Conservation (phyloP, 495 filamentous ascomycete species). For the Astrocystis sublimbata region DNA sequence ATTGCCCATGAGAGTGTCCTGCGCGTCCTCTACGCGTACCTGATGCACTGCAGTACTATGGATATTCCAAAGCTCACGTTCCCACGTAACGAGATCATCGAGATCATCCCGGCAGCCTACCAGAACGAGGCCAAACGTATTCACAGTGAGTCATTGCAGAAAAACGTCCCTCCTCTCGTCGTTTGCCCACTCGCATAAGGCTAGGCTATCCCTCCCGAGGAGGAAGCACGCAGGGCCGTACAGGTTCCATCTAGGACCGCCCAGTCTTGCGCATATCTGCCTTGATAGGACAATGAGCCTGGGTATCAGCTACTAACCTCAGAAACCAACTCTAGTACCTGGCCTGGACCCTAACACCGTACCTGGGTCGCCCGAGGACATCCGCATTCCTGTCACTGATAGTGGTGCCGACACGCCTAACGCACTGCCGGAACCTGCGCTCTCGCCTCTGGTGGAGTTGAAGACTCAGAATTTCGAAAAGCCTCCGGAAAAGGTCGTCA, state of each 20-base stretch:
- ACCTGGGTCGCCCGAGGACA: constrained; percentile 77
- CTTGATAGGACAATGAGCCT: too few species aligned
- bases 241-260: neutral
- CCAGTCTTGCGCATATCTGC: neutral
- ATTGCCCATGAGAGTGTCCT: constrained; percentile 97
- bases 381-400: constrained; percentile 74
- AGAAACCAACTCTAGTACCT: constrained; percentile 29
- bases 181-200: neutral
- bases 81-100: constrained; percentile 94
- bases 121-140: constrained; percentile 93
- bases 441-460: constrained; percentile 38
- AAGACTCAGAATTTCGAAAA: constrained; percentile 23
- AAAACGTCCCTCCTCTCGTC: neutral
- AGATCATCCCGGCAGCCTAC: constrained; percentile 97
- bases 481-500: constrained; percentile 48
- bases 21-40: constrained; percentile 93
- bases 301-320: neutral
- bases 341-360: constrained; percentile 49
- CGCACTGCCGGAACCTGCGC: constrained; percentile 29
- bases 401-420: constrained; percentile 19
- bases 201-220: too few species aligned
- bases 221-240: neutral
- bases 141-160: constrained; percentile 44
- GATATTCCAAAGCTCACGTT: constrained; percentile 94
- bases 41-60: constrained; percentile 97